Base-by-base conservation (phyloP, 2,329 filamentous ascomycete genomes). In the Cercospora nicotianae region DNA sequence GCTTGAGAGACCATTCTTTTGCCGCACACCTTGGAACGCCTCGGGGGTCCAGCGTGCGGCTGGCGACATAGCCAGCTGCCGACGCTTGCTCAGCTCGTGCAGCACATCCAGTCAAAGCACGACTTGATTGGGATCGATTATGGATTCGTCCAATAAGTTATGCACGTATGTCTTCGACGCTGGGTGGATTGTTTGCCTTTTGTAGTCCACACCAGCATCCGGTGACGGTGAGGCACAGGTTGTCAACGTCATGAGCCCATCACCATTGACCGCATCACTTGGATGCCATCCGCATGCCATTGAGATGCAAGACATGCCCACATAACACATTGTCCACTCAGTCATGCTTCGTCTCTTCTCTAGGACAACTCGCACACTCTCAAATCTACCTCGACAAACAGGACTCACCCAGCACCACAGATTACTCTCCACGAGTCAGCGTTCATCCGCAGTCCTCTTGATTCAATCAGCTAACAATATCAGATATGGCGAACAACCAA, bases 401-500 rank as follows among this genome's bases (percentile, higher is more conserved):
- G 53, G 12, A 30, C 28, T 18, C 23, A 26, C 23, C 12, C 28
- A 23, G 53, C 18, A 30, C 16, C 53, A 31, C 26, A 57, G 28
- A 31, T 18, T 57, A 4, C 3, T 57, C 5, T 28, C 18, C 20
- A 28, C 53, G 3, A 57, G 23, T 57, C 23, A 28, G 51, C 30
- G 8, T 31, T 31, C 30, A 31, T 2, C 3, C 30, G 30, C 30
- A 31, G 30, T 31, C 30, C 30, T 31, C 30, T 4, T 60, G 28
- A 16, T 36, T 18, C 16, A 2, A 39, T 36, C 20, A 53, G 36
- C 48, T 53, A 16, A 58, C 36, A 28, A 20, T 2, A 28, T 8
- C 51, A 70, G 75, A 76, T 59, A 79, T 79, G 66, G 76, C 79
- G 48, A 72, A 74, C 61, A 81, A 80, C 62, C 77, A 80, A 53